Evolutionary conservation across 768 basidiomycete genomes (phyloP), one percentile per base, ranked within the genome.

Genomic region (Wakefieldia striispora): DNA sequence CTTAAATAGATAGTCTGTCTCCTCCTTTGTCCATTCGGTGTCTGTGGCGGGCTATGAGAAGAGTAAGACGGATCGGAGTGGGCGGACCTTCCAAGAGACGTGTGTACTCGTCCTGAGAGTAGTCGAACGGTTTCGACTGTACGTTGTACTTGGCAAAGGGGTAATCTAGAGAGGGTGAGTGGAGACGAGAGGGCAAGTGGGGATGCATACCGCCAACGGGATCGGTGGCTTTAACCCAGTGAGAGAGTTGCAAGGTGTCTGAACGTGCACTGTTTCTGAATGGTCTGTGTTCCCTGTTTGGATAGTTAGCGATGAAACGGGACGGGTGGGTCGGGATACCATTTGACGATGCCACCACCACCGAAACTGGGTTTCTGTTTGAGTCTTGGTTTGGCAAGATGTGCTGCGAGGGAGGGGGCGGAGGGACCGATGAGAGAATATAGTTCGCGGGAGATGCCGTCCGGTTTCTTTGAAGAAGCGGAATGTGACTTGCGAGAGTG

Each of bases 391-490:
- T 91, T 89, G 23, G 86, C 77, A 50, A 86, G 78, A 58, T 89
- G 85, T 29, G 88, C 80, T 0, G 84, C 86, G 42, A 98, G 78
- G 2, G 88, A 84, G 0, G 95, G 94, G 11, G 88, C 88, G 41
- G 91, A 88, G 51, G 91, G 84, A n/a, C 95, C 95, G 56, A 99
- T 97, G 51, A 99, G 82, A 1, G 89, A 85, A 71, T 89, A 97
- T 2, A 99, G 78, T 68, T 97, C 95, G 57, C 94, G 77, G 0
- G 93, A 87, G 52, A 97, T 94, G 17, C 95, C 95, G 17, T 93
- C 91, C 4, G 90, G 90, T 68, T 89, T 91, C 61, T 79, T 78
- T 12, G 33, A 13, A 16, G 74, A 61, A 0, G 70, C 16, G n/a
- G 72, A 47, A 20, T 64, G 31, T 3, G 70, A 51, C 57, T 79